Evolutionary conservation across 495 filamentous ascomycete species (phyloP), one percentile per base, ranked within the genome.

Genomic region (Neurospora tetrasperma): DNA sequence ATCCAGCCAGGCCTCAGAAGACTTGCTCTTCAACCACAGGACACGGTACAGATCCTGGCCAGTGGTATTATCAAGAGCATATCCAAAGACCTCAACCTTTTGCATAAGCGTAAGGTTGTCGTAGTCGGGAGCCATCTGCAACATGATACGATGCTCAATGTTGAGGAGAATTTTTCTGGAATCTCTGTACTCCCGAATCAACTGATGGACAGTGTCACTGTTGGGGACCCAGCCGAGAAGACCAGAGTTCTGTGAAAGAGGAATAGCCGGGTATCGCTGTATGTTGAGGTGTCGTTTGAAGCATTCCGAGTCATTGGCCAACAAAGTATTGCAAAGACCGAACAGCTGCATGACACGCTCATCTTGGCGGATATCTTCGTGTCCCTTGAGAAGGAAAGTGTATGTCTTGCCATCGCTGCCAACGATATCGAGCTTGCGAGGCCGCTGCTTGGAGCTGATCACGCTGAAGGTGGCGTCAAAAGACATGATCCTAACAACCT

Each of bases 311-410:
- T 99, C 96, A 73, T 92, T 94, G 42, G 92, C 87, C 27, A 99
- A 87, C 11, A 98, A 88, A 1, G 96, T 99, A 76, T 99, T 99
- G 80, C 93, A 92, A 7, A 99, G 86, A 48, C 96, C 96, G 76
- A 99, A 98, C 18, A 99, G 88, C 80, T 99, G 96, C 96, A 99
- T 99, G 71, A 98, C 95, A 83, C 96, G 91, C 80, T 99, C 96
- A 78, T 99, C 96, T 83, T 99, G 96, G 72, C 96, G 89, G 75
- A 98, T 98, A 84, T 99, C 96, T 83, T 99, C 96, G 76, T 98
- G 96, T 11, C 96, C 96, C 83, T 99, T 99, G 77, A 99, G 86
- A 31, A 89, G 77, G 83, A 97, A 97, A 69, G 92, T 90, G 83
- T 98, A 97, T 14, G 88, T 85, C 69, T 84, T 89, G 71, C 95